These are phyloP conservation scores for Umbilicus rupestris DNA, from an alignment of 164 flowering plant species.

Conservation along the genomic window DNA sequence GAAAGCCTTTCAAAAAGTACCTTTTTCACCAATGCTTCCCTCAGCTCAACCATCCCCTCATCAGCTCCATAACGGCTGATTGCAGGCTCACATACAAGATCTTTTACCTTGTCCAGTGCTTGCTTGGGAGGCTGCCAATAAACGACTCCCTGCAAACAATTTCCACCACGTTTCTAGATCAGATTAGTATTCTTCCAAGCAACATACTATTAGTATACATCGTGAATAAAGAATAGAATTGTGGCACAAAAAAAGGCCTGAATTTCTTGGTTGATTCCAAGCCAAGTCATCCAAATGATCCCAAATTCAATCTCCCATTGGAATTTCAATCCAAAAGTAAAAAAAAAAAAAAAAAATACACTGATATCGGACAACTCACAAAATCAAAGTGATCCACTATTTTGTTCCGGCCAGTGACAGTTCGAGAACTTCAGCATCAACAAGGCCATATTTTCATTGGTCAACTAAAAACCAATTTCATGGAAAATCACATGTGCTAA, in stretches of 20 bases:
- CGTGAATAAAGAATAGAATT: too few species aligned
- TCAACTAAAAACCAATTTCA: too few species aligned
- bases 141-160: slow-evolving; percentile 52
- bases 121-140: slow-evolving; percentile 66
- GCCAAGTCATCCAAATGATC: not conserved
- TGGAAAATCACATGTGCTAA: not conserved
- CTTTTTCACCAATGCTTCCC: slow-evolving; percentile 54
- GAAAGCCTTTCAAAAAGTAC: slow-evolving; percentile 17
- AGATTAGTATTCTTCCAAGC: not conserved
- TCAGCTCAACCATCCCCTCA: slow-evolving; percentile 66
- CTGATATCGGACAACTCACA: not conserved
- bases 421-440: too few species aligned
- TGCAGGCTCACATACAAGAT: slow-evolving; percentile 44
- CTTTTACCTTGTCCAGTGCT: slow-evolving; percentile 56
- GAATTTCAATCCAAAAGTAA: not conserved
- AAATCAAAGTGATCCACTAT: not conserved
- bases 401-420: too few species aligned
- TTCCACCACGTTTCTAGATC: not conserved
- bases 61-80: slow-evolving; percentile 63
- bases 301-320: not conserved
- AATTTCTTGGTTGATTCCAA: not conserved
- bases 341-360: not conserved
- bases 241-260: too few species aligned
- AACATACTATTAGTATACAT: not conserved
- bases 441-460: too few species aligned